These are phyloP conservation scores for Trichoderma sp. DNA, from an alignment of 2,329 filamentous ascomycete species.

Conservation along the genomic window DNA sequence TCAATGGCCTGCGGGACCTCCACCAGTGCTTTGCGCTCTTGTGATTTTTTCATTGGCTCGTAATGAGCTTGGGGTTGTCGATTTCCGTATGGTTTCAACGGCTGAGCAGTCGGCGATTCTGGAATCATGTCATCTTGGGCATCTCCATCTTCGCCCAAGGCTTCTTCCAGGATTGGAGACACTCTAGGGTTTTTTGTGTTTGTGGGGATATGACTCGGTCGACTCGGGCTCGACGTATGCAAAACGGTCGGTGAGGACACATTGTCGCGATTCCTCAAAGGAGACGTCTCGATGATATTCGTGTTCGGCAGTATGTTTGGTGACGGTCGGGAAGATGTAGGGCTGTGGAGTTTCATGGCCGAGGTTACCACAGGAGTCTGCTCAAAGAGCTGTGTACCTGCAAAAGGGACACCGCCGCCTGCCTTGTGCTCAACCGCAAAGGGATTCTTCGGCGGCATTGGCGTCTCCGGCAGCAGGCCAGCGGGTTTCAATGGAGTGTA, in stretches of 20 bases:
- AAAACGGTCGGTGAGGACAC: conserved; percentile 44
- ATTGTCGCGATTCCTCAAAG: conserved; percentile 48
- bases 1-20: conserved; percentile 29
- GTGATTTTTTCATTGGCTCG: conserved; percentile 46
- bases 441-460: conserved; percentile 46
- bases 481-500: conserved; percentile 33
- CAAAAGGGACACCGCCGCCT: conserved; percentile 35
- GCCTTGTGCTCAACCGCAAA: conserved; percentile 39
- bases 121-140: conserved; percentile 34
- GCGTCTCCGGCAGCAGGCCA: conserved; percentile 45
- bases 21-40: conserved; percentile 37
- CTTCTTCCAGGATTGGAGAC: conserved; percentile 26
- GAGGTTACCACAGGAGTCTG: conserved; percentile 55
- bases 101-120: conserved; percentile 35
- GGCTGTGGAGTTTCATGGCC: conserved; percentile 48
- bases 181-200: conserved; percentile 27
- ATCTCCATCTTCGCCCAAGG: conserved; percentile 26
- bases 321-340: conserved; percentile 57
- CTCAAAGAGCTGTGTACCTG: conserved; percentile 50
- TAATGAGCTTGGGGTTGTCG: conserved; percentile 41
- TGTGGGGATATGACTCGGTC: conserved; percentile 32
- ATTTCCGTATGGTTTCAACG: conserved; percentile 24
- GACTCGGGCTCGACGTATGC: conserved; percentile 41
- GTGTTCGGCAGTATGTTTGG: conserved; percentile 45
- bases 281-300: conserved; percentile 44